phyloP scores from a whole-genome alignment of 2,329 filamentous ascomycete genomes.

The Botrytis aclada region DNA sequence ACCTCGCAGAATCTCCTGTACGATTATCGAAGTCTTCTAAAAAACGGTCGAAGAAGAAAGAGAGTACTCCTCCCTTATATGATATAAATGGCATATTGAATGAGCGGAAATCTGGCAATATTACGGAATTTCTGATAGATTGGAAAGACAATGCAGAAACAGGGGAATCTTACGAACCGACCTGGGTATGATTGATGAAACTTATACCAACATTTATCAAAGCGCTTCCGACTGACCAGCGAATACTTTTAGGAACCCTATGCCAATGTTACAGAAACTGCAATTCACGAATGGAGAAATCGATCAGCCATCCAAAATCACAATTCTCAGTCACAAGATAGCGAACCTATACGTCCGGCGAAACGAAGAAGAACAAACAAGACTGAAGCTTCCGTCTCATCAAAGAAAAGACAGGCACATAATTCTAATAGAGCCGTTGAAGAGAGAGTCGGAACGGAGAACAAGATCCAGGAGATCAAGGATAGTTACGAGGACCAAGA shows the following conservation, averaged over 20 bases:
- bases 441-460: conserved; percentile 19
- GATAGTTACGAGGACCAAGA: conserved; percentile 32
- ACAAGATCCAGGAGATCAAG: conserved; percentile 25
- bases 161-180: conserved; percentile 47
- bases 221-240: background rate
- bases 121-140: conserved; percentile 50
- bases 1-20: background rate
- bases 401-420: conserved; percentile 17
- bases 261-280: conserved; percentile 15
- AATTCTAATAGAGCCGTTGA: conserved; percentile 21
- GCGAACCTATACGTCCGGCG: conserved; percentile 23
- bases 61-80: background rate
- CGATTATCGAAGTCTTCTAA: background rate
- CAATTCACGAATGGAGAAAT: conserved; percentile 20
- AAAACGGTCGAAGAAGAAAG: background rate
- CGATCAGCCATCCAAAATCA: background rate
- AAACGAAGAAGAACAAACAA: conserved; percentile 24
- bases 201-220: background rate
- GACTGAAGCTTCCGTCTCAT: background rate
- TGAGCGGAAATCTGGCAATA: conserved; percentile 22
- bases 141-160: conserved; percentile 54
- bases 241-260: conserved; percentile 31
- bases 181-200: conserved; percentile 46
- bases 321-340: conserved; percentile 19
- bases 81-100: conserved; percentile 23